Evolutionary conservation across 441 rosid genomes (phyloP).

Genomic region (Omphalea diandra): DNA sequence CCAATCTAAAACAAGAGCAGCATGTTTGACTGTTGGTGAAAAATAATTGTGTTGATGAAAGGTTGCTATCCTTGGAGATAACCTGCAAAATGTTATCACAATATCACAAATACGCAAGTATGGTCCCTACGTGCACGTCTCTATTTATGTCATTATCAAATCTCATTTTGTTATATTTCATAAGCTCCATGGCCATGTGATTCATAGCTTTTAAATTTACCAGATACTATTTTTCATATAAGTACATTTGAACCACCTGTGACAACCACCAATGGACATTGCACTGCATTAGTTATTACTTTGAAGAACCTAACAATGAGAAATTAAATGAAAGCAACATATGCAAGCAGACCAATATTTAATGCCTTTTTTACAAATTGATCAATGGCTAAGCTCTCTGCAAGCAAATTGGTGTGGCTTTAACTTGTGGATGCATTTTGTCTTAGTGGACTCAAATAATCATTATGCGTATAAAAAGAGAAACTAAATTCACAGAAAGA

Average conservation of each 20-base stretch:
- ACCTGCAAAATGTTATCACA: constrained; percentile 43
- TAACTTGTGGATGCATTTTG: no score
- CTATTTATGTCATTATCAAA: background rate
- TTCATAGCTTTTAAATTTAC: background rate
- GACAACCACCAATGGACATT: background rate
- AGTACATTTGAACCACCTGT: background rate
- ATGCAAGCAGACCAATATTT: background rate
- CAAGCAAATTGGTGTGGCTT: no score
- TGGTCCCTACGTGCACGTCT: background rate
- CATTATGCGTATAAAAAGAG: no score
- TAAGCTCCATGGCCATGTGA: background rate
- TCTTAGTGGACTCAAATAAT: no score
- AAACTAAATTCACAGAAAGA: no score
- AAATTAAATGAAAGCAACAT: background rate
- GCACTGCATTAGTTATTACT: background rate
- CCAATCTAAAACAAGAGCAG: constrained; percentile 40
- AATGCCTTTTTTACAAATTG: background rate
- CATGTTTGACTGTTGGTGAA: constrained; percentile 27
- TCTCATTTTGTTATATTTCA: background rate
- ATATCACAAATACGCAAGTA: background rate
- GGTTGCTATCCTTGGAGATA: constrained; percentile 48
- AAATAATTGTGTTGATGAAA: constrained; percentile 24
- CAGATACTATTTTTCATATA: background rate
- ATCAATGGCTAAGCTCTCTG: no score
- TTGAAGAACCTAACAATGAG: background rate